Evolutionary conservation across 2,329 filamentous ascomycete species (phyloP), one percentile per base, ranked within the genome.

Genomic region (Pseudogymnoascus sp.): DNA sequence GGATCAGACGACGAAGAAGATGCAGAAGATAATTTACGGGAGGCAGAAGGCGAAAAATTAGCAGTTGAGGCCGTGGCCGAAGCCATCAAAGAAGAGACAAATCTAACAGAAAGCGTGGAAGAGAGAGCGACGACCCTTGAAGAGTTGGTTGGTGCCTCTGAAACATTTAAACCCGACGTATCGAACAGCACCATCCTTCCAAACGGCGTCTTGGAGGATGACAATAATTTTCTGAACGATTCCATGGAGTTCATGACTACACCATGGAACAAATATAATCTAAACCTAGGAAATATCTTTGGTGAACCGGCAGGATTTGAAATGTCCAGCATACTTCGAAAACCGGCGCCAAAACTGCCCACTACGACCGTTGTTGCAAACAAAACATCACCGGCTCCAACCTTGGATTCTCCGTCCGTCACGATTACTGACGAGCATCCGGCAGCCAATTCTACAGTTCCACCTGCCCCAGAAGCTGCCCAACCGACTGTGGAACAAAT

Each of bases 1-100:
- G 79, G 81, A 41, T 79, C 82, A 14, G 84, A 84, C 62, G 84
- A 87, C n/a, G 85, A 89, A 14, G 84, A 85, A 16, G 79, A 84
- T 33, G 76, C 78, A 12, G 77, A 74, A 10, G 69, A 72, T 19
- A 66, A 38, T 37, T 65, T 69, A 31, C 63, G 64, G 19, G 62
- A 66, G 26, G 64, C 56, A 35, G 64, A 62, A 28, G 65, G 66
- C 10, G 68, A 70, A 22, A 64, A 68, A 41, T 67, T 68, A 59
- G 65, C 75, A 61, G 71, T 74, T 8, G 75, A 76, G 64, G 72
- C 75, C 35, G 74, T 72, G 14, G 71, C 70, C 22, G 65, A 70
- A 22, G 66, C 65, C 11, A 63, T 72, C 61, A 68, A 65, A 37
- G 60, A 68, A 26, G 64, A 69, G 46, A 56, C 50, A 14, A 56